A percentile compares a stretch with the other conserved stretches of the same genome.
Conservation (phyloP, 2,329 filamentous ascomycete genomes). For the Talaromyces sp. region DNA sequence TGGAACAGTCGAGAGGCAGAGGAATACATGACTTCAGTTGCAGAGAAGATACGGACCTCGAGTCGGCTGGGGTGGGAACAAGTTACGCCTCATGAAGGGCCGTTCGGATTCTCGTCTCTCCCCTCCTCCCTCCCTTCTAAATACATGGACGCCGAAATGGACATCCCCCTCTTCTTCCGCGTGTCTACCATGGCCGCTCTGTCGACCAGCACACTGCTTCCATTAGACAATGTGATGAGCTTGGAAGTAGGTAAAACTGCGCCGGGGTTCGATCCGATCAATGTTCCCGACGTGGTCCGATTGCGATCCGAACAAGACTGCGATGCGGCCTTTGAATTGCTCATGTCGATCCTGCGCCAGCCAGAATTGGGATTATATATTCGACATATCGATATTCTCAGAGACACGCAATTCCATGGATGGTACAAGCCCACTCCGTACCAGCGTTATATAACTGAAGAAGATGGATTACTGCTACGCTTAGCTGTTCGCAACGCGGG, state of each 20-base stretch:
- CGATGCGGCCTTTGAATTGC: conserved; percentile 11
- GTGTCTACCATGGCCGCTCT: conserved; percentile 17
- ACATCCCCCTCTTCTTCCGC: conserved; percentile 17
- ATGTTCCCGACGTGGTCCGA: conserved; percentile 9
- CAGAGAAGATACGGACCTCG: conserved; percentile 1
- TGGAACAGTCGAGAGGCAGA: background rate
- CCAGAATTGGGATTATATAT: conserved; percentile 14
- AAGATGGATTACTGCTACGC: conserved; percentile 11
- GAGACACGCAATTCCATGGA: conserved; percentile 16
- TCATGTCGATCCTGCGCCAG: conserved; percentile 13
- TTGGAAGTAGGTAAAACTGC: conserved; percentile 2
- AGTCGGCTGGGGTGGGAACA: conserved; percentile 3
- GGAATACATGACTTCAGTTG: conserved; percentile 7
- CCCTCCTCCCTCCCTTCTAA: background rate
- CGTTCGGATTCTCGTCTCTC: background rate
- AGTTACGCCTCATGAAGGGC: conserved; percentile 7
- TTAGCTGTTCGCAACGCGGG: conserved; percentile 15
- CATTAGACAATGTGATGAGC: conserved; percentile 12
- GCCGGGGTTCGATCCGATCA: conserved; percentile 13
- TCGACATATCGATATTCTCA: conserved; percentile 13
- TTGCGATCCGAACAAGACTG: conserved; percentile 18
- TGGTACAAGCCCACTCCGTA: conserved; percentile 11
- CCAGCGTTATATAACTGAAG: conserved; percentile 11
- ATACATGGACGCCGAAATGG: conserved; percentile 16
- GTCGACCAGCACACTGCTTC: conserved; percentile 12